Percentiles rank a stretch among this genome's conserved stretches.
phyloP scores from a whole-genome alignment of 768 basidiomycete species.

The Lactifluus rugatus region DNA sequence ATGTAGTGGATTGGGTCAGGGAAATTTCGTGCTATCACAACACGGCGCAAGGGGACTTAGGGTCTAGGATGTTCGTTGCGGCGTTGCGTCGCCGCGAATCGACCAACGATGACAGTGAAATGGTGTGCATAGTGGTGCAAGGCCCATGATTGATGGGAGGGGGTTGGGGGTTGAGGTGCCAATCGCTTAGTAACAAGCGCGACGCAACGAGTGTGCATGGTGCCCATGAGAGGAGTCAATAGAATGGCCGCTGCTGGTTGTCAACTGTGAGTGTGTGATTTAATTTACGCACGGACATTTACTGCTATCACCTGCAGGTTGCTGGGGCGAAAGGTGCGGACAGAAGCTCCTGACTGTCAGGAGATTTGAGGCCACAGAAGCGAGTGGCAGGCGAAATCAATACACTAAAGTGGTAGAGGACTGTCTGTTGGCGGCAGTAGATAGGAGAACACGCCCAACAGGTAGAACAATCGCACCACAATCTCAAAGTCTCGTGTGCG shows the following conservation, averaged over 20 bases:
- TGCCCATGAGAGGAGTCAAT: slow-evolving; percentile 14
- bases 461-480: slow-evolving; percentile 8
- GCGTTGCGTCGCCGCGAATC: slow-evolving; percentile 9
- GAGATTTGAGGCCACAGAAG: slow-evolving; percentile 2
- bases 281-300: slow-evolving; percentile 17
- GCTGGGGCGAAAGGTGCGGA: slow-evolving; percentile 2
- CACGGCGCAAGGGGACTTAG: neutral
- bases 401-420: neutral
- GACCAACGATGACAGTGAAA: slow-evolving; percentile 5
- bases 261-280: slow-evolving; percentile 12
- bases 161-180: neutral
- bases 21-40: slow-evolving; percentile 5
- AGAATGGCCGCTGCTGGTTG: slow-evolving; percentile 8
- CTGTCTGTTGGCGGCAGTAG: slow-evolving; percentile 9
- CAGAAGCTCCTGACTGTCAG: slow-evolving; percentile 16
- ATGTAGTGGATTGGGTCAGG: slow-evolving; percentile 9
- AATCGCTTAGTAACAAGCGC: slow-evolving; percentile 19
- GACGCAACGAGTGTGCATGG: slow-evolving; percentile 17
- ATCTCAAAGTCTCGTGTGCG: slow-evolving; percentile 1
- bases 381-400: slow-evolving; percentile 4
- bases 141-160: neutral
- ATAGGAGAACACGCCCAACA: slow-evolving; percentile 11
- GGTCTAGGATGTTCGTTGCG: slow-evolving; percentile 8
- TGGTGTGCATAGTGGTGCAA: slow-evolving; percentile 11
- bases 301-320: slow-evolving; percentile 18